Percentiles rank a stretch among this genome's conserved stretches.
phyloP scores from a whole-genome alignment of 345 rosid genomes.

The Dovyalis caffra region DNA sequence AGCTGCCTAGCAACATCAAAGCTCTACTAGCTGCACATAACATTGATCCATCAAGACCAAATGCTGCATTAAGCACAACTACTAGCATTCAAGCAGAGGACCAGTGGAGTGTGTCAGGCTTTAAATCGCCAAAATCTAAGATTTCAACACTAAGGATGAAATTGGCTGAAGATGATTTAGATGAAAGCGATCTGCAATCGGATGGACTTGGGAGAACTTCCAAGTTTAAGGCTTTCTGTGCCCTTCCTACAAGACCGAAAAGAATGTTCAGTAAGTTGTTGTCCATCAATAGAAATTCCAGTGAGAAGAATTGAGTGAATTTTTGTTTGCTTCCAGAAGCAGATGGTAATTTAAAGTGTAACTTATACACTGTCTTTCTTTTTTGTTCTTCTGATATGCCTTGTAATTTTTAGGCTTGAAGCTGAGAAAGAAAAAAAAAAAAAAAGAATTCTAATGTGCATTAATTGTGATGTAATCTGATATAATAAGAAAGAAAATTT shows the following conservation, averaged over 20 bases:
- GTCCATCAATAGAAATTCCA: constrained; percentile 37
- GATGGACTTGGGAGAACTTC: constrained; percentile 63
- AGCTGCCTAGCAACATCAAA: constrained; percentile 81
- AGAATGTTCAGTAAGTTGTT: constrained; percentile 46
- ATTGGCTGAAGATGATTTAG: constrained; percentile 72
- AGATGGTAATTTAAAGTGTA: constrained; percentile 37
- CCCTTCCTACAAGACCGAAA: constrained; percentile 58
- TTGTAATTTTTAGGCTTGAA: constrained; percentile 38
- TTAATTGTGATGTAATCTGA: constrained; percentile 39
- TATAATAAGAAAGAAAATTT: constrained; percentile 34
- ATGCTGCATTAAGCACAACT: constrained; percentile 61
- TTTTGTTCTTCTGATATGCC: constrained; percentile 23
- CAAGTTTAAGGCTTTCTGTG: constrained; percentile 67
- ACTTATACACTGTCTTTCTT: constrained; percentile 19
- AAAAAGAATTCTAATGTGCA: constrained; percentile 43
- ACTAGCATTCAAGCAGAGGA: constrained; percentile 67
- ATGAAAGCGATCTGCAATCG: constrained; percentile 50
- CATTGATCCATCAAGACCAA: constrained; percentile 71
- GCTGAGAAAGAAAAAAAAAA: constrained; percentile 30
- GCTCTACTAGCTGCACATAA: constrained; percentile 74
- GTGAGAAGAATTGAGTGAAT: constrained; percentile 50
- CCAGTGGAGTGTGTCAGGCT: constrained; percentile 93
- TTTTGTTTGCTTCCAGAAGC: constrained; percentile 25
- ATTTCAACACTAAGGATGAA: constrained; percentile 78
- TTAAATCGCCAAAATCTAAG: constrained; percentile 72